Percentiles rank a stretch among this genome's conserved stretches.
Conservation (phyloP, 208 protist genomes). For the Leishmania tarentolae region DNA sequence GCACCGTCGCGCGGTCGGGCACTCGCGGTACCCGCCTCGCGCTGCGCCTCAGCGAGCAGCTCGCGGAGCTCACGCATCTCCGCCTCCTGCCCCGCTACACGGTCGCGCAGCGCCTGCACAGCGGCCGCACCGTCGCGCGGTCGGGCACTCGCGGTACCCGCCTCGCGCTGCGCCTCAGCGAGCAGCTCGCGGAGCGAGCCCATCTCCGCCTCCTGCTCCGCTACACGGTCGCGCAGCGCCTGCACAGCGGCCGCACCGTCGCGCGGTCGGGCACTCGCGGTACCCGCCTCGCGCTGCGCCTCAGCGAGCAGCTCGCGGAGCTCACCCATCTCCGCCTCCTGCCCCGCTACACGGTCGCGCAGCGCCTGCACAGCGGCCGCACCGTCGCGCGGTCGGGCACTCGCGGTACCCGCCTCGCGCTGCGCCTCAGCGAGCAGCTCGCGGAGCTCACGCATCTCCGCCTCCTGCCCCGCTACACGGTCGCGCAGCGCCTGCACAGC, state of each 20-base stretch:
- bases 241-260: background rate
- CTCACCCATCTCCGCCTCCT: background rate
- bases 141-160: too few relatives aligned
- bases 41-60: background rate
- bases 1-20: background rate
- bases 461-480: background rate
- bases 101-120: conserved; percentile 4
- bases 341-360: background rate
- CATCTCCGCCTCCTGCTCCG: background rate
- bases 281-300: background rate
- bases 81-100: background rate
- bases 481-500: conserved; percentile 9
- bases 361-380: background rate
- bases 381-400: too few relatives aligned
- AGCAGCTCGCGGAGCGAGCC: background rate
- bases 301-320: background rate
- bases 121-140: background rate
- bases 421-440: background rate
- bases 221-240: background rate
- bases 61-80: background rate
- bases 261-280: too few relatives aligned
- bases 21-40: too few relatives aligned
- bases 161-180: background rate
- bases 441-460: background rate
- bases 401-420: too few relatives aligned